Base-by-base conservation (phyloP, 805 yeast genomes). In the Lipomyces japonicus region DNA sequence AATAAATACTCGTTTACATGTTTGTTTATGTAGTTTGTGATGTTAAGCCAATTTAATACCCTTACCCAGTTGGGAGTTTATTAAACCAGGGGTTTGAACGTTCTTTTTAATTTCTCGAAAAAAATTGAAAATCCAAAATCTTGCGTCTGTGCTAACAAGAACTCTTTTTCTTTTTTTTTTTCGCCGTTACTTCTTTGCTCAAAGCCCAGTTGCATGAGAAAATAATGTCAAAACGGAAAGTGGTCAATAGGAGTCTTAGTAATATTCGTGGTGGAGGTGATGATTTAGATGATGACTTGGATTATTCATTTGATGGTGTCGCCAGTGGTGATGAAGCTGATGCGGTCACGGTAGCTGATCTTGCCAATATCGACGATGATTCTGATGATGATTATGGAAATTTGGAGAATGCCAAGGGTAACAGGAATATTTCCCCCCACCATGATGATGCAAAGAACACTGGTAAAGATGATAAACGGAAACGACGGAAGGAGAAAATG, bases 211-310 rank as follows among this genome's bases (percentile, higher is more conserved):
- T 18, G 10, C n/a, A 12, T 16, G 34, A 30, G 34, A 30, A 37
- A 14, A 18, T 18, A 37, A 28, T 28, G 31, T 12, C 7, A 28
- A 28, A 18, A 19, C 42, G 42, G 36, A 19, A 3, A 26, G 37
- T 2, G 44, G 14, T 18, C 14, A 26, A 6, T 12, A 21, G n/a
- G 18, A 37, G 3, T 3, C 14, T 14, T 14, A 14, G 40, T 18
- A 14, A 18, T 22, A 14, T 14, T 30, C 18, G 22, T 14, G 14
- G 25, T 32, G 52, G 36, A 5, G 59, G 39, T 2, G 58, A 55
- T 26, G 58, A 53, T 25, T 46, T 55, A 14, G 59, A 55, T 21
- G 59, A 55, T 32, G 59, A 58, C 24, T 41, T 55, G n/a, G 48
- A 42, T n/a, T 55, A 55, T 28, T 37, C 37, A 2, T 16, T 48